These are phyloP conservation scores for Candida anutae DNA, from an alignment of 1,139 yeast species.

Conservation along the genomic window DNA sequence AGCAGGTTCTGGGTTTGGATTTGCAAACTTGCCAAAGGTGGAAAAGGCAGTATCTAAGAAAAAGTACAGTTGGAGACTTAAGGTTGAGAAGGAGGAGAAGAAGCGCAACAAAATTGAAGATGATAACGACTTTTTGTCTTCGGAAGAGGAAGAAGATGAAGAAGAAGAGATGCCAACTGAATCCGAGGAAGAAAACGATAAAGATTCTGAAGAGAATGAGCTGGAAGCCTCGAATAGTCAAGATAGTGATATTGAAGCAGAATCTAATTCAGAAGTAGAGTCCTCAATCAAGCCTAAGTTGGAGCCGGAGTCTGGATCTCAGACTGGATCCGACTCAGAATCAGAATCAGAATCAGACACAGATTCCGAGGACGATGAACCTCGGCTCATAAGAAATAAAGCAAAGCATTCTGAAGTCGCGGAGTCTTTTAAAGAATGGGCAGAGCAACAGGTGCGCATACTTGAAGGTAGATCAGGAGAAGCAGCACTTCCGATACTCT, in stretches of 20 bases:
- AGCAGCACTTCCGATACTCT: conserved; percentile 41
- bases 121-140: conserved; percentile 29
- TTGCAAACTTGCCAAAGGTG: conserved; percentile 41
- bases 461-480: conserved; percentile 51
- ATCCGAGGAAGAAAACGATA: conserved; percentile 10
- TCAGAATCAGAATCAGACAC: conserved; percentile 14
- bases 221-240: conserved; percentile 14
- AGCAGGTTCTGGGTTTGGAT: conserved; percentile 60
- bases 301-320: conserved; percentile 14
- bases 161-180: conserved; percentile 17
- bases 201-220: conserved; percentile 12
- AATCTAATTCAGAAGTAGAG: conserved; percentile 8
- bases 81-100: conserved; percentile 31
- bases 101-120: conserved; percentile 27
- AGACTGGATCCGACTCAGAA: conserved; percentile 10
- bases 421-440: conserved; percentile 51
- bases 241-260: conserved; percentile 10
- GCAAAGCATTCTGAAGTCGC: conserved; percentile 39
- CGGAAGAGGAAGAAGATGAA: conserved; percentile 30
- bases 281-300: conserved; percentile 8
- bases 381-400: conserved; percentile 28
- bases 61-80: conserved; percentile 38
- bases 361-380: conserved; percentile 17
- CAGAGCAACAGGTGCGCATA: conserved; percentile 46
- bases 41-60: conserved; percentile 30